Base-by-base conservation (phyloP, 129 eudicot genomes). In the Smallanthus sonchifolius region DNA sequence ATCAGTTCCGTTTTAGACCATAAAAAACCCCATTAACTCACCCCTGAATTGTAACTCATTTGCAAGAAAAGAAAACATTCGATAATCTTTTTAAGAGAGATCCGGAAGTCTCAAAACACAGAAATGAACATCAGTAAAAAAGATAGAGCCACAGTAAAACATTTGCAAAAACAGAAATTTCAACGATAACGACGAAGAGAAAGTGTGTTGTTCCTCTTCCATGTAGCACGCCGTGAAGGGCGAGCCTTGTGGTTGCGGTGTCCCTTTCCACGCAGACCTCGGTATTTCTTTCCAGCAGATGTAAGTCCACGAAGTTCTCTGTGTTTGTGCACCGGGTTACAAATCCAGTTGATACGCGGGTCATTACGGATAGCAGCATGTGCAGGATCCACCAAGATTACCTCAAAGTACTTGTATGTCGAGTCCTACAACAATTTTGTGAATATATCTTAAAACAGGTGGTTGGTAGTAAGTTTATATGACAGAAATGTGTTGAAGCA, bases 161-260 rank as follows among this genome's bases (percentile, higher is more conserved):
- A 72, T 36, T 32, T 40, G 66, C 76, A 56, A 13, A 45, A 47
- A 67, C 24, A 32, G 15, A 39, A 42, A 17, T 30, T 5, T 81
- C 70, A 88, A 70, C 95, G 91, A 62, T 88, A 88, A 48, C 95
- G 90, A 37, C 88, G 91, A 52, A 88, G 87, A 8, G 94, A 87
- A 5, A 87, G 82, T 3, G 97, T 90, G 76, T 90, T 86, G 91
- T 90, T 90, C 77, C 94, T 90, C 86, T 90, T 89, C 93, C 96
- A 90, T 17, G 93, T 90, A 39, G 93, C 93, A 71, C 96, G 83
- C 80, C 91, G 70, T 24, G 93, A 85, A 9, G 92, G 96, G 5
- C 96, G 79, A 38, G 87, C 87, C 72, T 89, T 87, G 84, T 87
- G 92, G 78, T 88, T 79, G 68, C 81, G 65, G 51, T 90, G 96